Base-by-base conservation (phyloP, 768 basidiomycete species). In the Mycena indigotica region DNA sequence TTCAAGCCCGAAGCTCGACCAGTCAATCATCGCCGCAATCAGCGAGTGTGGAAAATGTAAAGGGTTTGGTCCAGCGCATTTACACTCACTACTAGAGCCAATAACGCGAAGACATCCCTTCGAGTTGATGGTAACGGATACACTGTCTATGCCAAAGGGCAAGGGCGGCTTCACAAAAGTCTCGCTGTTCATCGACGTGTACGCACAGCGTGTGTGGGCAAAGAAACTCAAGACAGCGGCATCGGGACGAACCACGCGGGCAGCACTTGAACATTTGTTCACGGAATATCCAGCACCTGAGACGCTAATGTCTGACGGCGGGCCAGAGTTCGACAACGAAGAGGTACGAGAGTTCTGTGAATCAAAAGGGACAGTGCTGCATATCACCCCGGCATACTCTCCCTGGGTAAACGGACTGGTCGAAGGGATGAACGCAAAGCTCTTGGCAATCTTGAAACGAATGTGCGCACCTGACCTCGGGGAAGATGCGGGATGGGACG, bases 361-460 rank as follows among this genome's bases (percentile, higher is more conserved):
- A 17, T n/a, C 15, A 2, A 16, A 5, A 1, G 40, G 40, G 15
- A 26, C 39, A 8, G 28, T 45, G 21, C 44, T 52, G n/a, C 56
- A 46, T 13, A 38, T 67, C 0, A 52, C 57, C 0, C 50, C 67
- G 3, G 66, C 63, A 0, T 72, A 72, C 24, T 53, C 69, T 0
- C 71, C 69, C 1, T 74, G 72, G 73, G 48, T 71, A 10, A 72
- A 73, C 35, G 67, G 73, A 0, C 62, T 73, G 0, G 60, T 73
- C 0, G 67, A 75, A 30, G 66, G 67, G 2, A 55, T 63, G 0
- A 73, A 74, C 49, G 49, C 56, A 1, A 51, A 63, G 10, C 53
- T 72, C 0, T 54, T 73, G 0, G 50, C 58, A 1, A 8, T 54
- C 0, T 53, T 73, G 5, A 53, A 62, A 24, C 35, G 58, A 0